Conservation (phyloP, 148 eudicot genomes). For the Vaccinium macrocarpon region DNA sequence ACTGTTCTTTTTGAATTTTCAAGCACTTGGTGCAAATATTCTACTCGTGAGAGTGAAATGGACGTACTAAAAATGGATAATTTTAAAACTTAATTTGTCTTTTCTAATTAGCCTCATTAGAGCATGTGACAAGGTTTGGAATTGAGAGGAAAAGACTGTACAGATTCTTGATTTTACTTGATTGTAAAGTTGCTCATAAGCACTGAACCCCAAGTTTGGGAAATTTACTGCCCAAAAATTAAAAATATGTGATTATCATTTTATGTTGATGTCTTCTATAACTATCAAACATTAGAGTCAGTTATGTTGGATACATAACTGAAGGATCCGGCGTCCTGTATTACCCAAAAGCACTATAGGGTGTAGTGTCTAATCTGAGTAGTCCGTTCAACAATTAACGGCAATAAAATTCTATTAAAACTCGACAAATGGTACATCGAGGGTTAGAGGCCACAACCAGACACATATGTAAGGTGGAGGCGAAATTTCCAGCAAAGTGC, state of each 20-base stretch:
- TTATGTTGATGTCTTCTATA: background rate
- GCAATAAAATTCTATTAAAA: too few species aligned
- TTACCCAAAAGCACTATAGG: too few species aligned
- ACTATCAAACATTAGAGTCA: background rate
- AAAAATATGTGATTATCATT: background rate
- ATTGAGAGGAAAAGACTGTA: slow-evolving; percentile 11
- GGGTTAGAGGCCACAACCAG: too few species aligned
- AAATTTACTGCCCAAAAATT: background rate
- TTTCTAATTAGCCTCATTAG: slow-evolving; percentile 17
- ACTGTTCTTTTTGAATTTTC: slow-evolving; percentile 8
- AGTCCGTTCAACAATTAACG: too few species aligned
- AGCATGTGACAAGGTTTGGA: background rate
- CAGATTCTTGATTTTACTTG: slow-evolving; percentile 2
- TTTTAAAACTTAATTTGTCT: slow-evolving; percentile 12
- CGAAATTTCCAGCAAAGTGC: too few species aligned
- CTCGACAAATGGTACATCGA: too few species aligned
- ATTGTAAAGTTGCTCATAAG: background rate
- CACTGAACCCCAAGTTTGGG: background rate
- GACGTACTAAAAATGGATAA: background rate
- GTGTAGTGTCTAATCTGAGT: too few species aligned
- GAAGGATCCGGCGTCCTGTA: too few species aligned
- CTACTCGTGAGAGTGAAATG: background rate
- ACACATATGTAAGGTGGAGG: too few species aligned
- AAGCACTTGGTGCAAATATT: background rate
- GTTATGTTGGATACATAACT: background rate